Evolutionary conservation across 2,329 filamentous ascomycete species (phyloP).

Genomic region (Blastomyces emzantsi): DNA sequence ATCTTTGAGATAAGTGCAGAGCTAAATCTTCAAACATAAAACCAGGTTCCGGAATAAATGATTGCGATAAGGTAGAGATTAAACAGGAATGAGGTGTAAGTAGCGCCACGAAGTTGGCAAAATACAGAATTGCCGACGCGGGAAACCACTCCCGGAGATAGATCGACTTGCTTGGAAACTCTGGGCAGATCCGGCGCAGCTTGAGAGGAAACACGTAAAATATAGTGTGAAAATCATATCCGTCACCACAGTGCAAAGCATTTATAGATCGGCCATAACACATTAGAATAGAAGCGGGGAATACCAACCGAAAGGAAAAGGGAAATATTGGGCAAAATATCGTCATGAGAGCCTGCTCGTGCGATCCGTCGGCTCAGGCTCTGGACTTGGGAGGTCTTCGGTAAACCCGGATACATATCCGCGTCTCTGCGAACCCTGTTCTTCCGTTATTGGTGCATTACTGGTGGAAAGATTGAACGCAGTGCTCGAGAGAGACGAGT

Average conservation of each 20-base stretch:
- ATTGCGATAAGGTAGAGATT: background rate
- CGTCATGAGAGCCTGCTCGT: background rate
- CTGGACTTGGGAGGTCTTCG: constrained; percentile 13
- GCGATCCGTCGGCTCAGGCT: background rate
- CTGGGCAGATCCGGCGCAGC: background rate
- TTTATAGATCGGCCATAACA: background rate
- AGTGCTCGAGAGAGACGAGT: constrained; percentile 17
- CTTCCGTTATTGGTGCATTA: constrained; percentile 8
- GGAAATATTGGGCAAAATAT: background rate
- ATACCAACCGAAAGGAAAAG: background rate
- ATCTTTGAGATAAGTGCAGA: too few species aligned
- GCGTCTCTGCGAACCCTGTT: constrained; percentile 10
- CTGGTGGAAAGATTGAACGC: constrained; percentile 13
- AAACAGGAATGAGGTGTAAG: background rate
- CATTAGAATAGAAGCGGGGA: background rate
- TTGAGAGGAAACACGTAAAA: background rate
- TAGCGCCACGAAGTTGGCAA: background rate
- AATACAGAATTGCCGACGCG: background rate
- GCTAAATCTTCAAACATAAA: background rate
- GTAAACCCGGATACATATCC: constrained; percentile 17
- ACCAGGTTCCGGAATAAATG: background rate
- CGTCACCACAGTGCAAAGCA: background rate
- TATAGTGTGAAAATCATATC: background rate
- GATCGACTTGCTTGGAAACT: background rate
- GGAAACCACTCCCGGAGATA: background rate